Percentiles rank a stretch among this genome's conserved stretches.
phyloP scores from a whole-genome alignment of 768 basidiomycete species.

The Tricholoma sp. region DNA sequence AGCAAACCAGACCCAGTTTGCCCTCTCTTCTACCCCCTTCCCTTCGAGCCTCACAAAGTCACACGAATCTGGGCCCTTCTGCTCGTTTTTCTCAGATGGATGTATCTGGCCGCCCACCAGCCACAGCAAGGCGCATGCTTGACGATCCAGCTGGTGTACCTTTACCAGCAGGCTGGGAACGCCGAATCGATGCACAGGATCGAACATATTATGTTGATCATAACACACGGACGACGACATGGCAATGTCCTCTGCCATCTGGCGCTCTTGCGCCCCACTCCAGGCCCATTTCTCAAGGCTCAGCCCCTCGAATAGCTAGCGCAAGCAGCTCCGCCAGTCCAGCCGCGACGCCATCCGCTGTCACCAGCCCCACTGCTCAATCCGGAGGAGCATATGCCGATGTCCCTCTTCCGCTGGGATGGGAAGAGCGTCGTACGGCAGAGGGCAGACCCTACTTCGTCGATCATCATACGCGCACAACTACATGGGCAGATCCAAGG shows the following conservation, averaged over 20 bases:
- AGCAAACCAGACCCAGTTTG: conserved; percentile 6
- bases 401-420: conserved; percentile 78
- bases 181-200: conserved; percentile 66
- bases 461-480: conserved; percentile 78
- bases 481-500: conserved; percentile 89
- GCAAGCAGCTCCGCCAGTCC: conserved; percentile 17
- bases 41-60: conserved; percentile 23
- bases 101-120: conserved; percentile 8
- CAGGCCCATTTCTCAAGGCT: conserved; percentile 21
- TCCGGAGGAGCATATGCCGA: conserved; percentile 44
- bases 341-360: conserved; percentile 12
- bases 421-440: conserved; percentile 90
- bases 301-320: conserved; percentile 21
- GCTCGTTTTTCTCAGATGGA: conserved; percentile 17
- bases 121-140: conserved; percentile 24
- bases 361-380: conserved; percentile 21
- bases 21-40: conserved; percentile 9
- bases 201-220: conserved; percentile 88
- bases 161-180: conserved; percentile 80
- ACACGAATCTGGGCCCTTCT: conserved; percentile 16
- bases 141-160: conserved; percentile 59
- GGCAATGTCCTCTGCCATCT: conserved; percentile 52
- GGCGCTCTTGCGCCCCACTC: conserved; percentile 20
- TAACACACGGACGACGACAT: conserved; percentile 73
- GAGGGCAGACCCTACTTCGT: conserved; percentile 72